These are phyloP conservation scores for Lactifluus volemus DNA, from an alignment of 768 basidiomycete genomes.

Conservation along the genomic window DNA sequence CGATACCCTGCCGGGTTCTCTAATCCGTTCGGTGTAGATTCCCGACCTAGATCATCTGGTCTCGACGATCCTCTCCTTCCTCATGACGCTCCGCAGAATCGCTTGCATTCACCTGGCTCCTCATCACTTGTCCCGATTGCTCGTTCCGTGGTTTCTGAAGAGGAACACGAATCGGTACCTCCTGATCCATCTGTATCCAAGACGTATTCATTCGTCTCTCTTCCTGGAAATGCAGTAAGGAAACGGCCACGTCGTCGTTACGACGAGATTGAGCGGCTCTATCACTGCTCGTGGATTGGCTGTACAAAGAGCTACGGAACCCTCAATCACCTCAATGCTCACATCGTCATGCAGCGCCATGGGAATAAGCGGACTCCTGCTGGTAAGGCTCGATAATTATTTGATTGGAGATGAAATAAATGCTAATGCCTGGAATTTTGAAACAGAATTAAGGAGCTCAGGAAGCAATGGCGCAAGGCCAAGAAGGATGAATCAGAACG, in stretches of 20 bases:
- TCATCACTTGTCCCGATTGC: constrained; percentile 10
- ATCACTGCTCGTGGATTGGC: constrained; percentile 58
- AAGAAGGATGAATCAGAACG: constrained; percentile 58
- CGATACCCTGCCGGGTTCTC: constrained; percentile 8
- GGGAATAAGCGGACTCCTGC: constrained; percentile 82
- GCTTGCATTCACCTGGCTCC: constrained; percentile 11
- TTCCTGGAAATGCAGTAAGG: constrained; percentile 73
- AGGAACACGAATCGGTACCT: constrained; percentile 17
- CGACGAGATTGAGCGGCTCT: constrained; percentile 94
- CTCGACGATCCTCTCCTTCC: constrained; percentile 8
- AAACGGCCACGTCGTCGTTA: constrained; percentile 80
- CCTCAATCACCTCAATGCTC: constrained; percentile 94
- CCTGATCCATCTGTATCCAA: constrained; percentile 31
- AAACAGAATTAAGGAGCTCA: constrained; percentile 92
- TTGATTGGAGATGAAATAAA: neutral
- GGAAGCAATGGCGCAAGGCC: constrained; percentile 91
- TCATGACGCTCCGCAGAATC: neutral
- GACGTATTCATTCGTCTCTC: constrained; percentile 74
- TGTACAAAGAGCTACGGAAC: constrained; percentile 86
- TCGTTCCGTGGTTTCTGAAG: constrained; percentile 19
- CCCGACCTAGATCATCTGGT: constrained; percentile 13
- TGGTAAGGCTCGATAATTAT: constrained; percentile 44
- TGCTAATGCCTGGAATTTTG: constrained; percentile 14
- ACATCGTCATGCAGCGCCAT: constrained; percentile 98
- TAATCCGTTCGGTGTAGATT: constrained; percentile 7